phyloP scores from a whole-genome alignment of 306 rosid genomes.

The Lablab purpureus region DNA sequence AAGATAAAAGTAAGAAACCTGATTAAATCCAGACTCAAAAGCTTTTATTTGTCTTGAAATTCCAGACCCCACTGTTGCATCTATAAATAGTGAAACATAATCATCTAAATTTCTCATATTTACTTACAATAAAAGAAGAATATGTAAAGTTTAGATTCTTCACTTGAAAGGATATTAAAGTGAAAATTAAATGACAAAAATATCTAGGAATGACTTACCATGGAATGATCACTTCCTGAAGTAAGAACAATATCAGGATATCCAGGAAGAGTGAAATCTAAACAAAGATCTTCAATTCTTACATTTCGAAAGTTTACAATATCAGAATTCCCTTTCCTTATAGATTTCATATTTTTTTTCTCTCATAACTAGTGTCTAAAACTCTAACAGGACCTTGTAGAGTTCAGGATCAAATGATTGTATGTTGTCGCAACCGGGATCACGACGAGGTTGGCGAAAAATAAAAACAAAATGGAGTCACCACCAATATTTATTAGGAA shows the following conservation, averaged over 20 bases:
- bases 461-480: too few relatives aligned
- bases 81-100: slow-evolving; percentile 71
- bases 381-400: slow-evolving; percentile 80
- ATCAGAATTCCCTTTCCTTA: slow-evolving; percentile 51
- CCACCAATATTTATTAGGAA: too few relatives aligned
- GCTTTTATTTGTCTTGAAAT: slow-evolving; percentile 92
- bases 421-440: too few relatives aligned
- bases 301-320: slow-evolving; percentile 60
- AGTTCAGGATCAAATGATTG: slow-evolving; percentile 87
- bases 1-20: slow-evolving; percentile 58
- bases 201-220: slow-evolving; percentile 55
- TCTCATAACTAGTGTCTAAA: slow-evolving; percentile 76
- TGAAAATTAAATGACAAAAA: slow-evolving; percentile 37
- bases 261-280: slow-evolving; percentile 96
- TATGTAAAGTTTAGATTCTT: slow-evolving; percentile 8
- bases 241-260: slow-evolving; percentile 78
- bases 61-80: slow-evolving; percentile 84
- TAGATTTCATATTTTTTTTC: slow-evolving; percentile 57
- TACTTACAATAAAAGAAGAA: slow-evolving; percentile 63
- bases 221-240: slow-evolving; percentile 59
- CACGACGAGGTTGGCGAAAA: too few relatives aligned
- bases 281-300: slow-evolving; percentile 89
- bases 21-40: slow-evolving; percentile 86
- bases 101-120: slow-evolving; percentile 75
- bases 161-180: slow-evolving; percentile 33